phyloP scores from a whole-genome alignment of 2,329 filamentous ascomycete genomes.

The Cladosporium sp. region DNA sequence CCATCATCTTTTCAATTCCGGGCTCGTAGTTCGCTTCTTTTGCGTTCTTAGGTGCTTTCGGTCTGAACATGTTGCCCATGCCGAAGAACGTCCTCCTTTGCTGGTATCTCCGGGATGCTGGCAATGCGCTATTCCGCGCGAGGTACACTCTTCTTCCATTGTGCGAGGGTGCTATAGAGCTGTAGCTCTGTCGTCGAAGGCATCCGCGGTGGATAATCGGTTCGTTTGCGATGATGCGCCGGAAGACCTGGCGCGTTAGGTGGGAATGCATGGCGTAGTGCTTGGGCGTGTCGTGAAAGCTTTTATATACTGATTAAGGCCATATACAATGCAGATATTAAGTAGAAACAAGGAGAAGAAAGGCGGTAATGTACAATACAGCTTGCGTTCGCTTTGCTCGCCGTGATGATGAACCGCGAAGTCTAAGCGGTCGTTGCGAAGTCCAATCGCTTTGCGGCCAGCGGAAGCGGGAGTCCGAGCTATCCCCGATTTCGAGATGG shows the following conservation, averaged over 20 bases:
- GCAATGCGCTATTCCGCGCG: background rate
- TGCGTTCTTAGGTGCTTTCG: conserved; percentile 48
- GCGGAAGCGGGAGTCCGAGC: conserved; percentile 4
- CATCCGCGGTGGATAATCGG: conserved; percentile 43
- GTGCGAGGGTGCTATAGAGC: background rate
- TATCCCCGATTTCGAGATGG: conserved; percentile 5
- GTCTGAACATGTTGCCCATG: conserved; percentile 46
- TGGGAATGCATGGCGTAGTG: conserved; percentile 51
- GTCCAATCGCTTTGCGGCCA: background rate
- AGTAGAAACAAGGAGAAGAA: background rate
- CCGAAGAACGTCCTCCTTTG: conserved; percentile 58
- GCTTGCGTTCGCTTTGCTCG: no score
- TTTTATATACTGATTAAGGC: background rate
- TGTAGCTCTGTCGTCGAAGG: conserved; percentile 30
- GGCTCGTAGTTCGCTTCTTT: conserved; percentile 62
- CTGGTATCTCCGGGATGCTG: conserved; percentile 13
- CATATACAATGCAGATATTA: background rate
- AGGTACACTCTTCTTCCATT: conserved; percentile 7
- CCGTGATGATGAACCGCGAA: conserved; percentile 11
- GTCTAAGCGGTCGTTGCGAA: background rate
- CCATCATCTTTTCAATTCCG: conserved; percentile 67
- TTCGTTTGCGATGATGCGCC: conserved; percentile 51
- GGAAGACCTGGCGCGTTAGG: conserved; percentile 56
- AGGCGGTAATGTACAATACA: conserved; percentile 5
- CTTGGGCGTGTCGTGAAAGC: background rate